Conservation (phyloP, 2,329 filamentous ascomycete genomes). For the Nannizzia gypsea region DNA sequence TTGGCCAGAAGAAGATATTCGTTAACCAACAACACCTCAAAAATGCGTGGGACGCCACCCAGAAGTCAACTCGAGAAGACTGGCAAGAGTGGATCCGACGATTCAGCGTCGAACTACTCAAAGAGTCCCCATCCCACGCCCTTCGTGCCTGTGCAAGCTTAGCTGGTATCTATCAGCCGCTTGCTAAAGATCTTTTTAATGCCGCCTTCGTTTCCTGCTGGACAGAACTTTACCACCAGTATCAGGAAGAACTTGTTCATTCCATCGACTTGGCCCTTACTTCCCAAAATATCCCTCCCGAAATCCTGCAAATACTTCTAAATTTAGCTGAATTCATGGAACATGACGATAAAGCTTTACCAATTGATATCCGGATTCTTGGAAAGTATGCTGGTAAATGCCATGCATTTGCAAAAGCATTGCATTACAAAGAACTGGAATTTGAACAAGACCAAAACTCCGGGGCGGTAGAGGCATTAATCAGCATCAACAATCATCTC, state of each 20-base stretch:
- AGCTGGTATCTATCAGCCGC: constrained; percentile 78
- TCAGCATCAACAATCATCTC: constrained; percentile 98
- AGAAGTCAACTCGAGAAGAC: constrained; percentile 94
- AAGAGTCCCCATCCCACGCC: constrained; percentile 92
- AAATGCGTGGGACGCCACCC: constrained; percentile 90
- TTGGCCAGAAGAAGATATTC: constrained; percentile 83
- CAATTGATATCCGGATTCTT: constrained; percentile 89
- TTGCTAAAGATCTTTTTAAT: constrained; percentile 92
- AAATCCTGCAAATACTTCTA: constrained; percentile 83
- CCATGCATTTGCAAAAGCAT: constrained; percentile 92
- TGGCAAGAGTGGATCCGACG: constrained; percentile 98
- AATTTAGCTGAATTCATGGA: constrained; percentile 99
- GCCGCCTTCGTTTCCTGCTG: constrained; percentile 98
- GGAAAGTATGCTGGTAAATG: constrained; percentile 93
- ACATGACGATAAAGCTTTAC: constrained; percentile 94
- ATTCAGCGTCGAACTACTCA: constrained; percentile 88
- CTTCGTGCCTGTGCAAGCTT: constrained; percentile 84
- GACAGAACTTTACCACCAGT: constrained; percentile 94
- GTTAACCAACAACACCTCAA: constrained; percentile 97
- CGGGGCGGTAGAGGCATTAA: constrained; percentile 87
- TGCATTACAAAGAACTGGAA: constrained; percentile 98
- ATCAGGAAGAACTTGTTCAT: constrained; percentile 89
- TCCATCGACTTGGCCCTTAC: constrained; percentile 94
- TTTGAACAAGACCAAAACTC: constrained; percentile 97
- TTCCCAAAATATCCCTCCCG: constrained; percentile 88